Conservation (phyloP, 805 yeast genomes). For the Yamadazyma nakazawae region DNA sequence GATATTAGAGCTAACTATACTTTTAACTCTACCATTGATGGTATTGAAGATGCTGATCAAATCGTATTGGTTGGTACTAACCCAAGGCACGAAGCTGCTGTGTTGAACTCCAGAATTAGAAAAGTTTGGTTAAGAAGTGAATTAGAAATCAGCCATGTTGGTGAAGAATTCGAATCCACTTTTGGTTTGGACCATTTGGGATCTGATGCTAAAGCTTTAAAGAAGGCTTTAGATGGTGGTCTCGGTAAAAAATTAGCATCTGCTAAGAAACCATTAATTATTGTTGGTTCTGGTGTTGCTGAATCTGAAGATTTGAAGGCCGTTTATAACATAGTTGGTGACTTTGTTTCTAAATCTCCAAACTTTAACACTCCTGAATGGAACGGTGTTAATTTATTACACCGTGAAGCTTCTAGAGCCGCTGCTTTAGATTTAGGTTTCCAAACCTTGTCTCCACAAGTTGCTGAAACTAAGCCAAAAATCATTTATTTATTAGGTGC, state of each 20-base stretch:
- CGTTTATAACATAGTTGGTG: conserved; percentile 55
- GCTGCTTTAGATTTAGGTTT: conserved; percentile 88
- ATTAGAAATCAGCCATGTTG: conserved; percentile 69
- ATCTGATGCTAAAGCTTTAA: conserved; percentile 51
- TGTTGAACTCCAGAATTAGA: conserved; percentile 78
- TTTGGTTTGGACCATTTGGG: conserved; percentile 67
- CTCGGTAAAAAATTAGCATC: conserved; percentile 62
- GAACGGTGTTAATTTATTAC: conserved; percentile 80
- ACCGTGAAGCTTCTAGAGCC: conserved; percentile 82
- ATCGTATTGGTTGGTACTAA: conserved; percentile 79
- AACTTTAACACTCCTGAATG: conserved; percentile 69
- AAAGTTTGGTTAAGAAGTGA: conserved; percentile 70
- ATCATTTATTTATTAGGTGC: conserved; percentile 80
- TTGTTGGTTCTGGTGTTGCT: conserved; percentile 76
- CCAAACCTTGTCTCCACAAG: conserved; percentile 48
- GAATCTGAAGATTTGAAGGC: conserved; percentile 64
- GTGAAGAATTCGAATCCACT: conserved; percentile 75
- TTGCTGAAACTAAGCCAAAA: conserved; percentile 55
- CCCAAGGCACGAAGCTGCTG: conserved; percentile 90
- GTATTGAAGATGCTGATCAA: conserved; percentile 80
- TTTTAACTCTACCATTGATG: conserved; percentile 76
- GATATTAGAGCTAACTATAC: conserved; percentile 76
- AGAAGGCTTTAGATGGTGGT: conserved; percentile 59
- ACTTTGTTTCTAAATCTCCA: conserved; percentile 51
- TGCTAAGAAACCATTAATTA: conserved; percentile 74